Percentiles rank a stretch among this genome's conserved stretches.
These are phyloP conservation scores for Colletotrichum sp. DNA, from an alignment of 2,329 filamentous ascomycete genomes.

Conservation along the genomic window DNA sequence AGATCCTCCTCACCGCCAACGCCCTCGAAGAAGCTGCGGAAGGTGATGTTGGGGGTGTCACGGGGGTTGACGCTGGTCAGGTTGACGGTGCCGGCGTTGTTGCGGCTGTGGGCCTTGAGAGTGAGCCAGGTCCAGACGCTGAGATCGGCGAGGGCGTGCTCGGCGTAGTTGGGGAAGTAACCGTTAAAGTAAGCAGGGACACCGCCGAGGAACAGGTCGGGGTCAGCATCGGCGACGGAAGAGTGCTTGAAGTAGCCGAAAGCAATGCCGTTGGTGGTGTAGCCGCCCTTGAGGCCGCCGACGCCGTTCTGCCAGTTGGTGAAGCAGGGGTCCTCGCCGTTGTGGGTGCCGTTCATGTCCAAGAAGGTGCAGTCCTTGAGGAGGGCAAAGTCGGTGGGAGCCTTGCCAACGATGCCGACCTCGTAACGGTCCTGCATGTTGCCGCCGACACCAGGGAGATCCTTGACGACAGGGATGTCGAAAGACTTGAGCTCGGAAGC, in stretches of 20 bases:
- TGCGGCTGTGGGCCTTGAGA: slow-evolving; percentile 59
- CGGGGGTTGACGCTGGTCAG: slow-evolving; percentile 65
- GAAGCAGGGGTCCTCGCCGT: slow-evolving; percentile 39
- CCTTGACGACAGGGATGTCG: slow-evolving; percentile 48
- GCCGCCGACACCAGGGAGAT: slow-evolving; percentile 55
- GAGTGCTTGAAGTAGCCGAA: slow-evolving; percentile 46
- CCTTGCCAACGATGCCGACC: slow-evolving; percentile 23
- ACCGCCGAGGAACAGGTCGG: slow-evolving; percentile 59
- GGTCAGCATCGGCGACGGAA: slow-evolving; percentile 45
- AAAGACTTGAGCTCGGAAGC: slow-evolving; percentile 44
- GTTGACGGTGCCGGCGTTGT: slow-evolving; percentile 66
- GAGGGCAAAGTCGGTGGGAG: slow-evolving; percentile 28
- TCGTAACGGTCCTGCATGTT: slow-evolving; percentile 52
- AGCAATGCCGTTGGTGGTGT: slow-evolving; percentile 57
- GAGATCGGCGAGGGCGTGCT: slow-evolving; percentile 45
- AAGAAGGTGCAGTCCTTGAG: slow-evolving; percentile 37
- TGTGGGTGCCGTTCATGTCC: slow-evolving; percentile 20
- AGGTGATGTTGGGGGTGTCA: slow-evolving; percentile 66
- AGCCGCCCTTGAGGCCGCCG: slow-evolving; percentile 34
- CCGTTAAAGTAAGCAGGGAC: slow-evolving; percentile 59
- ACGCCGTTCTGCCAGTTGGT: slow-evolving; percentile 33
- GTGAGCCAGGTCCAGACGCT: slow-evolving; percentile 47
- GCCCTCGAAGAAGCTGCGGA: slow-evolving; percentile 56
- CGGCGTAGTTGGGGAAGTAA: slow-evolving; percentile 60
- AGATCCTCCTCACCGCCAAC: slow-evolving; percentile 50